A percentile compares a stretch with the other conserved stretches of the same genome.
Conservation (phyloP, 352 stramenopile species). For the Pythium pectinolyticum region DNA sequence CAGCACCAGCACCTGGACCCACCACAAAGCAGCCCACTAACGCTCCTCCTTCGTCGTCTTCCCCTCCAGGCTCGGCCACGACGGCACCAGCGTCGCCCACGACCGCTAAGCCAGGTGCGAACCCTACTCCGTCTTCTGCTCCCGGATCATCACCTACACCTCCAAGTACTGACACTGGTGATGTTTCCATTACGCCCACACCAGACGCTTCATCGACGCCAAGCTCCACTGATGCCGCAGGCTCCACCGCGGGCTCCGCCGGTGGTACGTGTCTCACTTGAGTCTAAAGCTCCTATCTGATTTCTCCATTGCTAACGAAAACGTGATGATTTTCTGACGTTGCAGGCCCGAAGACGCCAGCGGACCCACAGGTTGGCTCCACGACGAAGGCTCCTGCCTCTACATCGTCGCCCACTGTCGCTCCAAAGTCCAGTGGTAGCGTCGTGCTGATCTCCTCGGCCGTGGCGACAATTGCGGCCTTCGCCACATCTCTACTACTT, state of each 20-base stretch:
- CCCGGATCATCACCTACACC: background rate
- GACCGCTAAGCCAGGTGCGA: slow-evolving; percentile 9
- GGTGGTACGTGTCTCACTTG: slow-evolving; percentile 11
- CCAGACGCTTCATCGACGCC: background rate
- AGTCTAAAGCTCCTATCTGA: too few relatives aligned
- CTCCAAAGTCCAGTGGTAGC: slow-evolving; percentile 10
- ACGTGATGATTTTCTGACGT: background rate
- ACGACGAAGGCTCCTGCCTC: background rate
- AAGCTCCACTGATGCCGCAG: too few relatives aligned
- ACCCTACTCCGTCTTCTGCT: slow-evolving; percentile 4
- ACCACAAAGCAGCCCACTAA: slow-evolving; percentile 10
- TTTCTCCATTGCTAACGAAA: background rate
- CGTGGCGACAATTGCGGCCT: background rate
- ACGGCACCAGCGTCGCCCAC: background rate
- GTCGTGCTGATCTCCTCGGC: background rate
- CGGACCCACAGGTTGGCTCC: background rate
- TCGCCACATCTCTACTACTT: slow-evolving; percentile 6
- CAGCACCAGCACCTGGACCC: slow-evolving; percentile 3
- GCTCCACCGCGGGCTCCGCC: too few relatives aligned
- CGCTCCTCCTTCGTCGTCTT: slow-evolving; percentile 7
- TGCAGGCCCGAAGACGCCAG: background rate
- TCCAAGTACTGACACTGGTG: slow-evolving; percentile 9
- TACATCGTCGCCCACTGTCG: background rate
- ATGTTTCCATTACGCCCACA: background rate
- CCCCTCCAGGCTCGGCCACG: slow-evolving; percentile 15